Evolutionary conservation across 108 stramenopile genomes (phyloP).

Genomic region (Bacterosira constricta): DNA sequence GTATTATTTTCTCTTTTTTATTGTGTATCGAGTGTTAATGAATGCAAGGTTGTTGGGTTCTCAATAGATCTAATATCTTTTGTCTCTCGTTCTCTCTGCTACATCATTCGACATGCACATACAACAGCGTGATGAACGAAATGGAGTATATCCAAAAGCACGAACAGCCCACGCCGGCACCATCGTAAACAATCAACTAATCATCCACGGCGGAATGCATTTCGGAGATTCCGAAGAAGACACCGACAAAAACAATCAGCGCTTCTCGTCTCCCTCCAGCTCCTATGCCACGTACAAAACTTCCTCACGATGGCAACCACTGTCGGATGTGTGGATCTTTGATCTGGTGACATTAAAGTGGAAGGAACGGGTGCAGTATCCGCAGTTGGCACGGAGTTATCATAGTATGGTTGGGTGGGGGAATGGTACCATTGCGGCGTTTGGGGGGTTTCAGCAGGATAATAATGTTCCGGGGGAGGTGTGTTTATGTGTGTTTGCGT

Average conservation of each 20-base stretch:
- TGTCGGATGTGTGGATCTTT: constrained; percentile 49
- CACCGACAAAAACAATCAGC: not conserved
- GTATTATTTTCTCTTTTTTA: not conserved
- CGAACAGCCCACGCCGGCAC: constrained; percentile 48
- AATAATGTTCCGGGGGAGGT: constrained; percentile 36
- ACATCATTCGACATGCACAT: too few species aligned
- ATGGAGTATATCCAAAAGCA: constrained; percentile 29
- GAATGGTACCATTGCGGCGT: constrained; percentile 33
- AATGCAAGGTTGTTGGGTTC: too few species aligned
- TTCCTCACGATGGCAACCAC: constrained; percentile 30
- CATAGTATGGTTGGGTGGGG: constrained; percentile 46
- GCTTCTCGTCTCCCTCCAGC: constrained; percentile 14
- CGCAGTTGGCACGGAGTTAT: constrained; percentile 41
- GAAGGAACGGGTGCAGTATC: constrained; percentile 35
- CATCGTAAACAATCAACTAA: constrained; percentile 36
- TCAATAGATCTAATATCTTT: too few species aligned
- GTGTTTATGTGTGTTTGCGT: not conserved
- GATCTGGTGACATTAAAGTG: constrained; percentile 37
- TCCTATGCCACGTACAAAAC: constrained; percentile 37
- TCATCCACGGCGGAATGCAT: constrained; percentile 49
- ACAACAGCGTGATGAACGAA: constrained; percentile 24
- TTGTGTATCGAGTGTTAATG: too few species aligned
- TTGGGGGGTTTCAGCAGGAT: constrained; percentile 49
- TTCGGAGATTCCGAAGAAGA: constrained; percentile 6
- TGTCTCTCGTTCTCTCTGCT: not conserved